A percentile compares a stretch with the other conserved stretches of the same genome.
These are phyloP conservation scores for Salicornia ramosissima DNA, from an alignment of 148 eudicot genomes.

Conservation along the genomic window DNA sequence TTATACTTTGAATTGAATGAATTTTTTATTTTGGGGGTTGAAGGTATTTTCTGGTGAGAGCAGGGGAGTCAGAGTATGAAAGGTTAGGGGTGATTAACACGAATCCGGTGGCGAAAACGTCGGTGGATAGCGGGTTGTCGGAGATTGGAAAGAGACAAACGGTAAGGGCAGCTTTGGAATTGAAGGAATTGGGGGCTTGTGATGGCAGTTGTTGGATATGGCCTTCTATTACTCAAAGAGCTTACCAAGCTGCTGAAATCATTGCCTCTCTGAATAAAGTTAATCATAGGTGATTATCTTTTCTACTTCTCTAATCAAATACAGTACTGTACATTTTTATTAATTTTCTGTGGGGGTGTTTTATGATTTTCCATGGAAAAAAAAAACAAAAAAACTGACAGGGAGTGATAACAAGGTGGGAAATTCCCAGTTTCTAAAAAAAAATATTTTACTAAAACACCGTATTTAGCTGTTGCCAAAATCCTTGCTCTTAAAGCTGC, in stretches of 20 bases:
- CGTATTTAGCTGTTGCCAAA: no score
- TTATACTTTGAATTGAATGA: no score
- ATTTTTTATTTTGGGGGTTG: not conserved
- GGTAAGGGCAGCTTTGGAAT: conserved; percentile 58
- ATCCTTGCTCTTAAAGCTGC: no score
- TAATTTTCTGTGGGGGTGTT: no score
- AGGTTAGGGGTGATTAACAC: conserved; percentile 84
- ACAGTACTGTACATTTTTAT: no score
- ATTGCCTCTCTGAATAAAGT: conserved; percentile 70
- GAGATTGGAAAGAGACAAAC: conserved; percentile 71
- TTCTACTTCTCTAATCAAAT: not conserved
- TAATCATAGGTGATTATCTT: conserved; percentile 52
- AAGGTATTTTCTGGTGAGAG: conserved; percentile 94
- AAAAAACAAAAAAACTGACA: no score
- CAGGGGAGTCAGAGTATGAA: conserved; percentile 91
- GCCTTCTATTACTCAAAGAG: conserved; percentile 98
- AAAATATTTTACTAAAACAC: no score
- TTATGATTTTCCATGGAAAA: no score
- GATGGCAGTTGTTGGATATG: conserved; percentile 91
- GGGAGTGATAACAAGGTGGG: no score
- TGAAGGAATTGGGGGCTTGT: conserved; percentile 74
- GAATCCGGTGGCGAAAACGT: conserved; percentile 91
- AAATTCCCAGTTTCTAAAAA: no score
- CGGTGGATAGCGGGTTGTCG: conserved; percentile 77
- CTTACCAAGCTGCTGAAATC: conserved; percentile 96